A percentile compares a stretch with the other conserved stretches of the same genome.
phyloP scores from a whole-genome alignment of 106 monocot species.

The Apostasia shenzhenica region DNA sequence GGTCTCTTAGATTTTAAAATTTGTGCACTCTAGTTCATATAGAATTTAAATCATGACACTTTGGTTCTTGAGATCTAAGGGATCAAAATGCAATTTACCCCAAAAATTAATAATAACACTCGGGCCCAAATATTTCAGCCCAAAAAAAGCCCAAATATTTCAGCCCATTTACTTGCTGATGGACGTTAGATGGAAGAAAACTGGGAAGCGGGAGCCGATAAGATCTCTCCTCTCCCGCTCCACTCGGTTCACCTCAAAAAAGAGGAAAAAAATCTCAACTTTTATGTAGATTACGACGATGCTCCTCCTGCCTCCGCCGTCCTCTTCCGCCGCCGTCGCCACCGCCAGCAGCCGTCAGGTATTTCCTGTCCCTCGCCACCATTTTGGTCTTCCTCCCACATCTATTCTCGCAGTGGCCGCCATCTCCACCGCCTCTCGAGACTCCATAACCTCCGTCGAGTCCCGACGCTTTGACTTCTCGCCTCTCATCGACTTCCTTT shows the following conservation, averaged over 20 bases:
- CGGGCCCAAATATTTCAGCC: too few species aligned
- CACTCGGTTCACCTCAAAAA: background rate
- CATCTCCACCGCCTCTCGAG: conserved; percentile 2
- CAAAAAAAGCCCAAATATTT: too few species aligned
- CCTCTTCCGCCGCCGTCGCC: background rate
- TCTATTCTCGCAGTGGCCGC: conserved; percentile 1
- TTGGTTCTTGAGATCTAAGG: too few species aligned
- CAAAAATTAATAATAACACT: too few species aligned
- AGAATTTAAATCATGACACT: too few species aligned
- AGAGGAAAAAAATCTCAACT: background rate
- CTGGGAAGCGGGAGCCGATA: background rate
- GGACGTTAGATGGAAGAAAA: too few species aligned
- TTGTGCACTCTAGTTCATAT: too few species aligned
- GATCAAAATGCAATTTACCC: too few species aligned
- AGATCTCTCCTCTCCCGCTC: background rate
- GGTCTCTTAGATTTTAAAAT: too few species aligned
- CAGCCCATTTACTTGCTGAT: too few species aligned
- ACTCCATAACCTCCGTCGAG: conserved; percentile 7
- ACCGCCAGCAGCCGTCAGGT: background rate
- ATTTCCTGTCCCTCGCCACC: conserved; percentile 12
- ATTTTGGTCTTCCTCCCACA: conserved; percentile 1
- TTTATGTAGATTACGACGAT: background rate
- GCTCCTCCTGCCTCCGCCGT: conserved; percentile 11
- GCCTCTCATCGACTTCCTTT: conserved; percentile 36
- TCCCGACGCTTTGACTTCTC: conserved; percentile 41